Base-by-base conservation (phyloP, 345 rosid species). In the Gossypium stocksii region DNA sequence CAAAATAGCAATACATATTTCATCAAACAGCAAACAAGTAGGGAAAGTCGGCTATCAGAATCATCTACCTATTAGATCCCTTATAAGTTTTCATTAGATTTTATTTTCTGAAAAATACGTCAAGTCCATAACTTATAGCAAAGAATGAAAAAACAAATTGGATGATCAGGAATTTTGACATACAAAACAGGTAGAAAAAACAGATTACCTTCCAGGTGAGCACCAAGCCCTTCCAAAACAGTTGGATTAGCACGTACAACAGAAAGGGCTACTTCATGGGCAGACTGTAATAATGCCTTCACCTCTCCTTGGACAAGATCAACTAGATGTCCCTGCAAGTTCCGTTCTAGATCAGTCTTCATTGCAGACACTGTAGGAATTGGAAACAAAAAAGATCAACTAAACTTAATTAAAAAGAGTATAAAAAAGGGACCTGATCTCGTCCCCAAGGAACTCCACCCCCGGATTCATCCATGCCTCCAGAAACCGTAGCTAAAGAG, bases 301-400 rank as follows among this genome's bases (percentile, higher is more conserved):
- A 94, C 98, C 84, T 92, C 98, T 76, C 83, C 70, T 88, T 94
- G 97, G 77, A 92, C 98, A 71, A 94, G 95, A 80, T 91, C 93
- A 73, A 91, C 93, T 34, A 94, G 89, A 74, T 83, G 89, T 53
- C 98, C 98, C 98, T 91, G 90, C 71, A 16, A 49, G 43, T 77
- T 76, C 65, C 67, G 27, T 77, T 73, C 27, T 17, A 17, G 25
- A 66, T 73, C 63, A 78, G 83, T 67, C 53, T 27, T 49, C 45
- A 19, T 38, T 17, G 48, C 62, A 10, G 16, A 25, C 34, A 22
- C 74, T 8, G 27, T 15, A 62, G 11, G 44, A 58, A 15, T 7
- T 25, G 59, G 71, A 17, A 43, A 44, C 12, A 14, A 71, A 43
- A 20, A 68, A 17, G 1, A 59, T 7, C 53, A 53, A 51, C 43